Conservation (phyloP, 352 stramenopile genomes). For the Salisapilia sapeloensis region DNA sequence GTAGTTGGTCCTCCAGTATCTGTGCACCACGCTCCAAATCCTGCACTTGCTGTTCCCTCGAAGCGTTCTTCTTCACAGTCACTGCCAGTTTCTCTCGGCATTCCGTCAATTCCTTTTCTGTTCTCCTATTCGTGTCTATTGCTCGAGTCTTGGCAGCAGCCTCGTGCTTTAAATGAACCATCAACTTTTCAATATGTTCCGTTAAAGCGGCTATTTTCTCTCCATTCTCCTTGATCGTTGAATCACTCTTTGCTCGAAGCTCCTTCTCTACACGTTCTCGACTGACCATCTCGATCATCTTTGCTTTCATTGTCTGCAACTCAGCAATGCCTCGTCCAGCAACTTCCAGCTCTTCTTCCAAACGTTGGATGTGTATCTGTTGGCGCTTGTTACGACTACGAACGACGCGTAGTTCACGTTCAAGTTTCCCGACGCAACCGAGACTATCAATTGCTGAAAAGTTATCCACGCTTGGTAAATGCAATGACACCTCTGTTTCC, state of each 20-base stretch:
- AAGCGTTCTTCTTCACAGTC: conserved; percentile 65
- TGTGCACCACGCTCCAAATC: conserved; percentile 87
- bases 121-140: conserved; percentile 45
- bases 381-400: conserved; percentile 60
- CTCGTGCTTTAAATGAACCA: conserved; percentile 93
- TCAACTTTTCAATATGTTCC: conserved; percentile 94
- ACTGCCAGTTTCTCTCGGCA: conserved; percentile 28
- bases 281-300: conserved; percentile 58
- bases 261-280: conserved; percentile 80
- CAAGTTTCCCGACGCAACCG: conserved; percentile 32
- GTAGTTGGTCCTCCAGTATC: conserved; percentile 91
- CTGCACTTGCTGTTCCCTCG: conserved; percentile 74
- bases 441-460: conserved; percentile 50
- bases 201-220: conserved; percentile 85
- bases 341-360: conserved; percentile 34
- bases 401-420: conserved; percentile 48
- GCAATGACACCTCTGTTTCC: conserved; percentile 5
- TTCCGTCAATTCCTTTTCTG: conserved; percentile 71
- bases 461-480: conserved; percentile 35
- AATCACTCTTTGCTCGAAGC: conserved; percentile 46
- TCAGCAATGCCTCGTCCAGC: conserved; percentile 28
- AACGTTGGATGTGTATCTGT: conserved; percentile 18
- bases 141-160: conserved; percentile 84
- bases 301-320: conserved; percentile 51
- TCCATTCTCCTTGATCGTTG: conserved; percentile 31